Evolutionary conservation across 1,139 yeast species (phyloP), one percentile per base, ranked within the genome.

Genomic region (Pneumocystis jirovecii): DNA sequence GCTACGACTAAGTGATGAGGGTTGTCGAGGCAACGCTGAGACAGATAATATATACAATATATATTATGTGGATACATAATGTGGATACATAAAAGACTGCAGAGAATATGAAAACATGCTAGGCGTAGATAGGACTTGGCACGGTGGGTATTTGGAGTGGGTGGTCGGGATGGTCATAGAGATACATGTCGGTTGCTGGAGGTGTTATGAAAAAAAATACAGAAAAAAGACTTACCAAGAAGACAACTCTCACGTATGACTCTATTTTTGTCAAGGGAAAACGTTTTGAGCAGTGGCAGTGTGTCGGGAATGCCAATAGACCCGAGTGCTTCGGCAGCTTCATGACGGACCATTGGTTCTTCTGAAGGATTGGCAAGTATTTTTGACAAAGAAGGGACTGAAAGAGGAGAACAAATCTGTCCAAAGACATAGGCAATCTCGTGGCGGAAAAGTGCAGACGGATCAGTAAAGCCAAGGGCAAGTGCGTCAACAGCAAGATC

Each of bases 331-430:
- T 95, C 99, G 40, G 98, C 98, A 66, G 98, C 98, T 78, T 95
- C 99, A 75, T 95, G 99, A 78, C 99, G 86, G 45, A 95, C 98
- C 98, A 95, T 95, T 68, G 95, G 96, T 62, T 95, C 97, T 78
- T 95, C 96, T 21, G 77, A 74, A 66, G 81, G 83, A 75, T 89
- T 84, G 71, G 84, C 83, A 72, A 95, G 82, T 8, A 93, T 91
- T 76, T 87, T 85, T 69, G 89, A 82, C 71, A 95, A 82, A 34
- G 95, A 81, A 62, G 97, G 96, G 56, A 93, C 96, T 57, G 96
- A 86, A 44, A 86, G 90, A 21, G 97, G 96, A 76, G 89, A 90
- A 75, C 96, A 89, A 74, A 95, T 81, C 78, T 95, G 99, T 63
- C 99, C 99, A 74, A 93, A 91, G 29, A 95, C 97, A 74, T 93